Conservation (phyloP, 352 stramenopile genomes). For the Pythium plurisporium region DNA sequence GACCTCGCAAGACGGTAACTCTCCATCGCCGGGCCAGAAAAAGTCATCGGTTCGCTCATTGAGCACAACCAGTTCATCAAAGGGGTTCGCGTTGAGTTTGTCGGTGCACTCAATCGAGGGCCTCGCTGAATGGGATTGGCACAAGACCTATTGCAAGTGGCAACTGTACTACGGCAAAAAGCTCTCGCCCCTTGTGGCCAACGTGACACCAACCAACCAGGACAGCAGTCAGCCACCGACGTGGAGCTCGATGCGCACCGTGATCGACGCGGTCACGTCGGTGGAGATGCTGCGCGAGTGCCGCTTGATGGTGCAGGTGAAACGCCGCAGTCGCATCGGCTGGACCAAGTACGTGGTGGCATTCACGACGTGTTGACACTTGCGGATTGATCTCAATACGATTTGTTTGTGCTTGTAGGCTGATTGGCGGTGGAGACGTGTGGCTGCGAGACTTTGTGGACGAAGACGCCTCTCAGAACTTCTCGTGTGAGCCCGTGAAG, state of each 20-base stretch:
- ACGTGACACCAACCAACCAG: background rate
- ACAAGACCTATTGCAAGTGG: slow-evolving; percentile 23
- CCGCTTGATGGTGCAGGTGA: slow-evolving; percentile 8
- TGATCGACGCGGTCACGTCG: slow-evolving; percentile 5
- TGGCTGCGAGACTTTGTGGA: background rate
- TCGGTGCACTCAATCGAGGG: background rate
- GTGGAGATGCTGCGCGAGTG: slow-evolving; percentile 21
- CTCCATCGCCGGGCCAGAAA: background rate
- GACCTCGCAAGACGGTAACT: too few species aligned
- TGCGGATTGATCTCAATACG: background rate
- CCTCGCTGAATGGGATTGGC: slow-evolving; percentile 18
- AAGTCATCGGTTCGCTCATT: slow-evolving; percentile 6
- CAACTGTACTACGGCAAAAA: slow-evolving; percentile 9
- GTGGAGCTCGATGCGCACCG: slow-evolving; percentile 9
- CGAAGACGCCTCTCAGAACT: background rate
- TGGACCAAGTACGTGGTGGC: slow-evolving; percentile 21
- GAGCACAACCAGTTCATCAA: background rate
- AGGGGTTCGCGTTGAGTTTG: slow-evolving; percentile 6
- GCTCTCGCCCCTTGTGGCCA: slow-evolving; percentile 2
- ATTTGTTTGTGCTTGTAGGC: background rate
- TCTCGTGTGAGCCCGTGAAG: background rate
- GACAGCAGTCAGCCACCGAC: slow-evolving; percentile 1
- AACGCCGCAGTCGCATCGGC: slow-evolving; percentile 15
- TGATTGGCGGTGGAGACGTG: background rate
- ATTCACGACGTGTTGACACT: too few species aligned